These are phyloP conservation scores for Coemansia sp. DNA, from an alignment of 192 early-diverging fungal genomes.

Conservation along the genomic window DNA sequence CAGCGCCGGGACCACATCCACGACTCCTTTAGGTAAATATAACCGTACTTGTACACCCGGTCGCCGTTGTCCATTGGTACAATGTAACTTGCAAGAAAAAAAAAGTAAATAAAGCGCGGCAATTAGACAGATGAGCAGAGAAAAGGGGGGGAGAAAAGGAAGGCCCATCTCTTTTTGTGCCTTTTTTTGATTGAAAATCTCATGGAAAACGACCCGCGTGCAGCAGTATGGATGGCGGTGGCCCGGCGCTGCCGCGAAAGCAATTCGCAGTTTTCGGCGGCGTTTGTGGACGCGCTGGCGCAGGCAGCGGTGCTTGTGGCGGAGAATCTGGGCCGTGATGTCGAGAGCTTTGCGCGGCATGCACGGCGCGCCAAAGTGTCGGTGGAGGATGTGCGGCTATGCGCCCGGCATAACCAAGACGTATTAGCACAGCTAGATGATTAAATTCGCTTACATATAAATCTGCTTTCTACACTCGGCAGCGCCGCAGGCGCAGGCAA, in stretches of 20 bases:
- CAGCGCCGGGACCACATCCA: constrained; percentile 97
- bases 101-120: neutral
- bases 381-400: constrained; percentile 44
- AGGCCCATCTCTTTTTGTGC: neutral
- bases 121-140: constrained; percentile 5
- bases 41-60: constrained; percentile 42
- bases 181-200: neutral
- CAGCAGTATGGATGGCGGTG: constrained; percentile 41
- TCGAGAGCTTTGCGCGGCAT: constrained; percentile 51
- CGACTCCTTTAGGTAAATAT: constrained; percentile 70
- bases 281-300: constrained; percentile 43
- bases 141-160: neutral
- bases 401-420: constrained; percentile 7
- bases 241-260: constrained; percentile 30
- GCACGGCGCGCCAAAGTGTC: constrained; percentile 49
- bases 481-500: constrained; percentile 31
- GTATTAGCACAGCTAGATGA: no score
- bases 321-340: constrained; percentile 41
- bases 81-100: neutral
- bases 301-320: constrained; percentile 14
- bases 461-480: constrained; percentile 27
- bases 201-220: constrained; percentile 37
- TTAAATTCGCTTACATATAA: constrained; percentile 7
- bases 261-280: constrained; percentile 23
- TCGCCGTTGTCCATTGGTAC: constrained; percentile 31